Conservation (phyloP, 2,329 filamentous ascomycete genomes). For the Neodidymelliopsis sp. region DNA sequence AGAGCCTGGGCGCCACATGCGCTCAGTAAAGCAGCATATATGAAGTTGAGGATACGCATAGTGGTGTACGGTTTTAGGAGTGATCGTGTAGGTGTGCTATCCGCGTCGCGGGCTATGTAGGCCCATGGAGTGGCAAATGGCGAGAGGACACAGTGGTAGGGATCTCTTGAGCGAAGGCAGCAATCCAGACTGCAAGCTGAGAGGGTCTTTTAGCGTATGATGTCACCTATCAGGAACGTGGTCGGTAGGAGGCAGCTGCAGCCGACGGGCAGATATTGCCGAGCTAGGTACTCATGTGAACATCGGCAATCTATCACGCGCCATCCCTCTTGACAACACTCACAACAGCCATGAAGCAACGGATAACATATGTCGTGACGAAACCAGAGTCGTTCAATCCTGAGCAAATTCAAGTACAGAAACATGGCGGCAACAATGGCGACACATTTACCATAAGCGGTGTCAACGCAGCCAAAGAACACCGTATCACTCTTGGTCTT, state of each 20-base stretch:
- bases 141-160: conserved; percentile 37
- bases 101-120: neutral
- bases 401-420: conserved; percentile 64
- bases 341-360: conserved; percentile 66
- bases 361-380: conserved; percentile 78
- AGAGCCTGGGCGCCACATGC: conserved; percentile 41
- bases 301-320: conserved; percentile 17
- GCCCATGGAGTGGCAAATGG: conserved; percentile 30
- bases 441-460: conserved; percentile 64
- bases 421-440: conserved; percentile 31
- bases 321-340: conserved; percentile 15
- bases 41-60: conserved; percentile 42
- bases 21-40: conserved; percentile 45
- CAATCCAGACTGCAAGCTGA: conserved; percentile 22
- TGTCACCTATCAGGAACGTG: conserved; percentile 22
- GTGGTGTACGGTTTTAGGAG: neutral
- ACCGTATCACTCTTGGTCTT: conserved; percentile 76
- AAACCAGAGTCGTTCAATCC: conserved; percentile 71
- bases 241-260: too few species aligned
- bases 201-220: conserved; percentile 16
- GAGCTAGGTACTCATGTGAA: conserved; percentile 9
- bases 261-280: conserved; percentile 9
- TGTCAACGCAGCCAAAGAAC: conserved; percentile 76
- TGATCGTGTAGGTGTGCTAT: neutral
- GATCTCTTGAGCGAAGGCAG: conserved; percentile 15